Evolutionary conservation across 2,329 filamentous ascomycete species (phyloP).

Genomic region (Trichoderma sp.): DNA sequence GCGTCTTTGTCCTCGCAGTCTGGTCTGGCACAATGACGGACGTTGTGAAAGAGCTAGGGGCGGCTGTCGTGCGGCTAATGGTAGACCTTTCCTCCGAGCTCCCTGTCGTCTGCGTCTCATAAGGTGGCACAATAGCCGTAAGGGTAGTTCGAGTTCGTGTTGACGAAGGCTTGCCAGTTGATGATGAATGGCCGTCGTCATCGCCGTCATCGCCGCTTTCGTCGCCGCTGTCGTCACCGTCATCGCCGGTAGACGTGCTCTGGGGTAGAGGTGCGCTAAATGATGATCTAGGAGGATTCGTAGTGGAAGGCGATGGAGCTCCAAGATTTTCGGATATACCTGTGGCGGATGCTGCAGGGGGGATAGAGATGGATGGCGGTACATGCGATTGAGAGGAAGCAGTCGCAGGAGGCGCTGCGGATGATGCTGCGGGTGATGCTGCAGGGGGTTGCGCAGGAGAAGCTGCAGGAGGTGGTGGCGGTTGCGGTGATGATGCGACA

Average conservation of each 20-base stretch:
- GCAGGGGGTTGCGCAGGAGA: background rate
- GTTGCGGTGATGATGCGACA: background rate
- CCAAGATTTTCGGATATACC: conserved; percentile 12
- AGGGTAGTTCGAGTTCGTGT: background rate
- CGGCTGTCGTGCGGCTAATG: background rate
- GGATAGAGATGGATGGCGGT: background rate
- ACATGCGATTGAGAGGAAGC: background rate
- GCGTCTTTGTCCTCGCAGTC: background rate
- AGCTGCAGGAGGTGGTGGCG: background rate
- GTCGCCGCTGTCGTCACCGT: background rate
- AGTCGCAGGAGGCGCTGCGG: background rate
- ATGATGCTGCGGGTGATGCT: background rate
- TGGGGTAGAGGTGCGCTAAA: conserved; percentile 4
- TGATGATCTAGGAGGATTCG: background rate
- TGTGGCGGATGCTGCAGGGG: background rate
- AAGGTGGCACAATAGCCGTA: background rate
- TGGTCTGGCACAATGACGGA: background rate
- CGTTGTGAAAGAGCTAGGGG: background rate
- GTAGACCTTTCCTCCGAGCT: background rate
- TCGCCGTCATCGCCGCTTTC: background rate
- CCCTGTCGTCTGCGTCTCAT: background rate
- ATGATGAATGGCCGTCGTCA: background rate
- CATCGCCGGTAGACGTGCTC: background rate
- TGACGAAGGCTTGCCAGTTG: background rate
- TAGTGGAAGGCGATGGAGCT: background rate